phyloP scores from a whole-genome alignment of 108 stramenopile species.

The Skeletonema costatum region DNA sequence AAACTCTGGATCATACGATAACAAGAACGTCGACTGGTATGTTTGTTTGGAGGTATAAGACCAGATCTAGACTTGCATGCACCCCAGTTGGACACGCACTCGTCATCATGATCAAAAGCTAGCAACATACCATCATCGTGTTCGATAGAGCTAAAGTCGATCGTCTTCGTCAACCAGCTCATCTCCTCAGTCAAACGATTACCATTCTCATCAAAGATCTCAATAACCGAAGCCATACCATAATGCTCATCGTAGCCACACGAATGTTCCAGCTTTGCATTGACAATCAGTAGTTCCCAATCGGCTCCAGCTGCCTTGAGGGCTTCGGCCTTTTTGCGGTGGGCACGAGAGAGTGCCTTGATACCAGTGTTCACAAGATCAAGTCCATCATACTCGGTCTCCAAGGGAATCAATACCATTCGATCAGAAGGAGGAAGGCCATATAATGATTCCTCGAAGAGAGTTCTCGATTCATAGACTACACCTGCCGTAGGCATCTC shows the following conservation, averaged over 20 bases:
- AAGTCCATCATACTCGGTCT: not conserved
- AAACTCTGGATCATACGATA: constrained; percentile 2
- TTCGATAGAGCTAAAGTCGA: not conserved
- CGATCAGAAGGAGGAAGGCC: not conserved
- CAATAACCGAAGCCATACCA: not conserved
- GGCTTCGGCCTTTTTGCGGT: constrained; percentile 3
- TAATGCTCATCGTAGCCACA: not conserved
- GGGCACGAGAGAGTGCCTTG: constrained; percentile 3
- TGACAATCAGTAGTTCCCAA: constrained; percentile 5
- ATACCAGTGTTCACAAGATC: not conserved
- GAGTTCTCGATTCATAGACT: not conserved
- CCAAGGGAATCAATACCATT: constrained; percentile 1
- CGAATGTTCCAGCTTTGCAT: not conserved
- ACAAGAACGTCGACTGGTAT: not conserved
- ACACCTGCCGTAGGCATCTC: not conserved
- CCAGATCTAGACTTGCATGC: not conserved
- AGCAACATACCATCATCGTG: not conserved
- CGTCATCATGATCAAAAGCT: not conserved
- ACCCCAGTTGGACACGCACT: not conserved
- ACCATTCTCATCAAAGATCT: constrained; percentile 4
- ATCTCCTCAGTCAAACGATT: not conserved
- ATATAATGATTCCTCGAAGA: not conserved
- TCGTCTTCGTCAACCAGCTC: not conserved
- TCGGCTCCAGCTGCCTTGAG: constrained; percentile 4
- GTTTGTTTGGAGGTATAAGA: not conserved